These are phyloP conservation scores for Capsicum chinense DNA, from an alignment of 257 asterid species.

Conservation along the genomic window DNA sequence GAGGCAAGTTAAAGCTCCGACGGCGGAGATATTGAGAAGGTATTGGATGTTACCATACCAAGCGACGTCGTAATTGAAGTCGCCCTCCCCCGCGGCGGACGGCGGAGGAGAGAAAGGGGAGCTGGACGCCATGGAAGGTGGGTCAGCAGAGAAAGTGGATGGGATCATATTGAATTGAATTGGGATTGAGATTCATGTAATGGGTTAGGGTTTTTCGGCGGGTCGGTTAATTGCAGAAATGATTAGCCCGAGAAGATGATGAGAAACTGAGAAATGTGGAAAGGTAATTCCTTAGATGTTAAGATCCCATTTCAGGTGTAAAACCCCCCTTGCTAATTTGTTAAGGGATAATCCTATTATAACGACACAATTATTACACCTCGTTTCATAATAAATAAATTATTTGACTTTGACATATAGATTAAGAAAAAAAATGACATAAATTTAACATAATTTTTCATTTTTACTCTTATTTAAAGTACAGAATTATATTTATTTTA, in stretches of 20 bases:
- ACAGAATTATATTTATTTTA: too few species aligned
- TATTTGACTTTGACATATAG: too few species aligned
- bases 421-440: too few species aligned
- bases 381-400: too few species aligned
- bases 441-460: too few species aligned
- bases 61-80: constrained; percentile 54
- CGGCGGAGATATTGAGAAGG: constrained; percentile 83
- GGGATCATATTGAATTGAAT: constrained; percentile 28
- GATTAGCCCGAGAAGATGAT: constrained; percentile 1
- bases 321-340: background rate
- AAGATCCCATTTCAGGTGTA: background rate
- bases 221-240: constrained; percentile 18
- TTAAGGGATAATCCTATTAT: background rate
- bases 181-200: constrained; percentile 27
- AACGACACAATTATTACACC: background rate
- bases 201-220: constrained; percentile 30
- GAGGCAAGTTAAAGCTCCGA: constrained; percentile 90
- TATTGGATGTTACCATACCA: constrained; percentile 98
- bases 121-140: constrained; percentile 35
- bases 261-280: background rate
- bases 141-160: constrained; percentile 38
- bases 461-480: too few species aligned
- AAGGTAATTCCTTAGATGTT: background rate
- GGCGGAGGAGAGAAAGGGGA: constrained; percentile 61
- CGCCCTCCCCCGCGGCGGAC: constrained; percentile 48